These are phyloP conservation scores for Fagopyrum tataricum DNA, from an alignment of 148 eudicot species.

Conservation along the genomic window DNA sequence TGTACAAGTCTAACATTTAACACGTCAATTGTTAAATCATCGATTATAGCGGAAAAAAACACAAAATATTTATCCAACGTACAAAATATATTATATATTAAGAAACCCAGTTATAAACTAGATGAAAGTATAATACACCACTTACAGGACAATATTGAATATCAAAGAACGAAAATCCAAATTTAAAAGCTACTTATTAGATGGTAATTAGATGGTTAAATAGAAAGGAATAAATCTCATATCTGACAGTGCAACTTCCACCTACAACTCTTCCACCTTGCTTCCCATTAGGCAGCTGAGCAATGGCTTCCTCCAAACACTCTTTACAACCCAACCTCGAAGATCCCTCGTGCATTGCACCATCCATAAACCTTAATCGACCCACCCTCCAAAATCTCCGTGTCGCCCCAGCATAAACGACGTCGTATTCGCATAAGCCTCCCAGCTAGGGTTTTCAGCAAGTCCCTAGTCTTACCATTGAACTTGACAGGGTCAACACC, in stretches of 20 bases:
- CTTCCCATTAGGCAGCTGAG: constrained; percentile 27
- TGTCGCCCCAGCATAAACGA: not conserved
- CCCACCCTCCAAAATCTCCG: constrained; percentile 16
- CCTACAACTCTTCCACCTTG: constrained; percentile 38
- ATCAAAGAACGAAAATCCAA: too few relatives aligned
- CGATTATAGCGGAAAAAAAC: too few relatives aligned
- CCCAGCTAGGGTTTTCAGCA: constrained; percentile 20
- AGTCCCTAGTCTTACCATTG: constrained; percentile 16
- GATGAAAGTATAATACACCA: too few relatives aligned
- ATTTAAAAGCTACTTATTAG: too few relatives aligned
- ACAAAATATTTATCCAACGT: too few relatives aligned
- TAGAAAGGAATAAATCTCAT: constrained; percentile 35
- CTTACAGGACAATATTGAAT: too few relatives aligned
- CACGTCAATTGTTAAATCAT: too few relatives aligned
- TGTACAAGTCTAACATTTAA: too few relatives aligned
- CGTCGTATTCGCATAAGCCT: constrained; percentile 1
- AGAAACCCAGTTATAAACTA: too few relatives aligned
- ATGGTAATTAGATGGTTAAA: too few relatives aligned
- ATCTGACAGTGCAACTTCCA: constrained; percentile 32
- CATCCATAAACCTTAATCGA: constrained; percentile 26
- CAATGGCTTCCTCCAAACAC: constrained; percentile 27
- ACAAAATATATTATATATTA: too few relatives aligned
- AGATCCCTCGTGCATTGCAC: constrained; percentile 42
- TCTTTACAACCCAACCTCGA: constrained; percentile 28
- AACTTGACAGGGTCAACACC: constrained; percentile 16